Base-by-base conservation (phyloP, 2,329 filamentous ascomycete genomes). In the Helotiales sp. region DNA sequence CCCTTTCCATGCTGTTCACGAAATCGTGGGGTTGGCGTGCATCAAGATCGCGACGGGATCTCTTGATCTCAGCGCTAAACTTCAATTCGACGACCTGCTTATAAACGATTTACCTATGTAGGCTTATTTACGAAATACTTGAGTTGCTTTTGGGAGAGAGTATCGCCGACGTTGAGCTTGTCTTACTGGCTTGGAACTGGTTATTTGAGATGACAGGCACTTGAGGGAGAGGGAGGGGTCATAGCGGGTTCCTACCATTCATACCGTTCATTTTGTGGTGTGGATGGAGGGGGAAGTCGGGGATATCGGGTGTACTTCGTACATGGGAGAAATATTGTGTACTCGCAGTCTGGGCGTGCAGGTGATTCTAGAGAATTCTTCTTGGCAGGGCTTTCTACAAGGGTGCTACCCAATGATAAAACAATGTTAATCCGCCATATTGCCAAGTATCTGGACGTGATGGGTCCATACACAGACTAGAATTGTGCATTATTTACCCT, bases 91-190 rank as follows among this genome's bases (percentile, higher is more conserved):
- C 17, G 3, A 43, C 15, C 40, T 10, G n/a, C 34, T n/a, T n/a
- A n/a, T n/a, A n/a, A n/a, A n/a, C n/a, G n/a, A n/a, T n/a, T n/a
- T n/a, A n/a, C n/a, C n/a, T n/a, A n/a, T n/a, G n/a, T n/a, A n/a
- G n/a, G n/a, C n/a, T n/a, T n/a, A n/a, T n/a, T n/a, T n/a, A n/a
- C n/a, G n/a, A n/a, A n/a, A n/a, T n/a, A n/a, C n/a, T n/a, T n/a
- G n/a, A n/a, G n/a, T 55, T 43, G 40, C 40, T 22, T 55, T 32
- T 32, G 6, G 7, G n/a, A 55, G 7, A 15, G 30, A 6, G 7
- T 24, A 24, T 57, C 52, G 52, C 28, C 30, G 52, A 57, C 30
- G 52, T 50, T 50, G 47, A n/a, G 24, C 47, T 50, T 28, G 47
- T 22, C 47, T 50, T 30, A 50, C 8, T 26, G 24, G 47, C 47